Evolutionary conservation across 108 stramenopile genomes (phyloP), one percentile per base, ranked within the genome.

Genomic region (Phaeodactylum tricornutum): DNA sequence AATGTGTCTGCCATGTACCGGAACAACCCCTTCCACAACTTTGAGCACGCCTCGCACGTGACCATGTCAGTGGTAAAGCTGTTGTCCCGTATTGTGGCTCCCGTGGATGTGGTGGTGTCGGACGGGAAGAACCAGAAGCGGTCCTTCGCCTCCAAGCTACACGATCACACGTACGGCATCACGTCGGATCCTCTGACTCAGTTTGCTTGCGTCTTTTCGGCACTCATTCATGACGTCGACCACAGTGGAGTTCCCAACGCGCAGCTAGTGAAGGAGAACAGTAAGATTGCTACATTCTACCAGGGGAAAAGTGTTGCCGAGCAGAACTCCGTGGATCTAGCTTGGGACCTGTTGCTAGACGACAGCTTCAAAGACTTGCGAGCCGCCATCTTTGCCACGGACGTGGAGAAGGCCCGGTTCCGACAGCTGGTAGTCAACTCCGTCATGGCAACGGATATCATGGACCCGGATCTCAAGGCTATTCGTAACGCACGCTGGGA

Each of bases 181-280:
- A 61, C 63, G 11, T 62, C 63, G 20, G 77, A 83, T 66, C 74
- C 81, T 22, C 52, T 64, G 9, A 62, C 67, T 5, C 55, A 59
- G 28, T 68, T 79, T 16, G 75, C 74, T 29, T 43, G 65, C 37
- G 55, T 79, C 15, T 67, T 78, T 38, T 69, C 80, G 14, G 77
- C 81, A 31, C 59, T 79, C 11, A 55, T 79, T 35, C 81, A 79
- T 42, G 77, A 73, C 45, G 77, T 78, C 15, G 81, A 73, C 28
- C 72, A 73, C 48, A 33, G 46, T 17, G 72, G 72, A 21, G 46
- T 73, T 17, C 33, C 51, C 9, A 73, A 73, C 43, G 36, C 46
- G 23, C 61, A 68, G 21, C 53, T 73, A 7, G 66, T 57, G 14
- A 43, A 33, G 21, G 72, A 67, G 30, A 30, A 45, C 0, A 43